Base-by-base conservation (phyloP, 2,329 filamentous ascomycete genomes). In the Fusarium gaditjirri region DNA sequence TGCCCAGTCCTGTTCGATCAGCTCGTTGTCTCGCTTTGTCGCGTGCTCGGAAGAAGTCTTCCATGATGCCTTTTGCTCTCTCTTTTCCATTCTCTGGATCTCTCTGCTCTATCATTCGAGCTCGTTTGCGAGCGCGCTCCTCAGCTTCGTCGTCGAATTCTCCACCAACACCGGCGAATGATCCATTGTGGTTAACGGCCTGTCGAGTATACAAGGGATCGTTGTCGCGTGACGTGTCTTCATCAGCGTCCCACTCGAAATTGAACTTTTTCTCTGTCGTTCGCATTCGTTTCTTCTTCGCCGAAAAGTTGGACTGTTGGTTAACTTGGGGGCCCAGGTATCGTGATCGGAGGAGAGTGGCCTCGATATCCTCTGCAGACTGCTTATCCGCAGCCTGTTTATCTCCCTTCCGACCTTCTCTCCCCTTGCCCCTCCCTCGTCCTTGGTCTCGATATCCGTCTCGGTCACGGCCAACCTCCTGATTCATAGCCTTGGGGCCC, bases 191-290 rank as follows among this genome's bases (percentile, higher is more conserved):
- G 75, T 80, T 77, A 58, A 74, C 65, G 31, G 62, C 75, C 61
- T 80, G 79, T 41, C 75, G 75, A 25, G 78, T 72, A 80, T 97
- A 97, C 42, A 96, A 86, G 2, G 93, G 93, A 76, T 97, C 95
- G 79, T 94, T 92, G 36, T 79, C 76, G 60, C 80, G 76, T 10
- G 79, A 81, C 1, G 96, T 99, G 81, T 99, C 96, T 79, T 99
- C 96, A 68, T 97, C 93, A 2, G 90, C 89, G 75, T 97, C 97
- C 96, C 96, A 99, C 77, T 97, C 96, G 77, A 99, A 99, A 78
- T 98, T 99, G 85, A 99, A 99, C 81, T 99, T 98, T 83, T 95
- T 94, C 78, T 97, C 95, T 2, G 94, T 96, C 3, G 94, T 97
- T 69, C 95, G 89, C 84, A 93, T 93, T 62, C 95, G 89, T 86